Base-by-base conservation (phyloP, 2,329 filamentous ascomycete species). In the Cladosporium sphaerospermum region DNA sequence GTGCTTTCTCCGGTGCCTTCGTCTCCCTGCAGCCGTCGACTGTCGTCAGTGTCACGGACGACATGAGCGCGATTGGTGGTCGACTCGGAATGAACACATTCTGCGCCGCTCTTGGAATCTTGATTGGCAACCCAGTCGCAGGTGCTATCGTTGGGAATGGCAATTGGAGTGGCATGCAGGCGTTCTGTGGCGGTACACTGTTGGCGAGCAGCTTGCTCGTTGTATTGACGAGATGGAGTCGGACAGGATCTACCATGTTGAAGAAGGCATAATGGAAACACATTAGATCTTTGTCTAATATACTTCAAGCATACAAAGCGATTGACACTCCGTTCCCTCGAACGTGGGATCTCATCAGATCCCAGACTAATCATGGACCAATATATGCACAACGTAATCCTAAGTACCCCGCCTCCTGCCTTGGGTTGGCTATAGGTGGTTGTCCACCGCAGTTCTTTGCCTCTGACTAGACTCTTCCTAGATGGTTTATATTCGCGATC, bases 1-100 rank as follows among this genome's bases (percentile, higher is more conserved):
- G 70, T 11, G 68, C 71, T 49, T 68, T 70, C 53, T 65, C 61
- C 18, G 72, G 72, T 31, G 64, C 66, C 14, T 61, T 73, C 49
- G 63, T 72, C 33, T 59, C 67, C 1, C 53, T 74, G 42, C 67
- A 67, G 5, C 65, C 69, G 0, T 61, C 67, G 1, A 62, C 58
- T 43, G 65, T 75, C 18, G 59, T 60, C 6, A 55, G 53, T 2
- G 56, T 75, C 11, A 72, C 69, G 0, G 33, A 55, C 11, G 62
- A 74, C 52, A 66, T 63, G 48, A 56, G 57, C 19, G 58, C 54
- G 11, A 54, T 65, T 2, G 62, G 62, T 9, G 56, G 54, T 3
- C 45, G 62, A 10, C 48, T 64, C 37, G 63, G 62, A 1, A 58
- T 64, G 59, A 61, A 60, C 34, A 59, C 56, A 6, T 58, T 62